Conservation (phyloP, 805 yeast species). For the Dipodascus geniculatus region DNA sequence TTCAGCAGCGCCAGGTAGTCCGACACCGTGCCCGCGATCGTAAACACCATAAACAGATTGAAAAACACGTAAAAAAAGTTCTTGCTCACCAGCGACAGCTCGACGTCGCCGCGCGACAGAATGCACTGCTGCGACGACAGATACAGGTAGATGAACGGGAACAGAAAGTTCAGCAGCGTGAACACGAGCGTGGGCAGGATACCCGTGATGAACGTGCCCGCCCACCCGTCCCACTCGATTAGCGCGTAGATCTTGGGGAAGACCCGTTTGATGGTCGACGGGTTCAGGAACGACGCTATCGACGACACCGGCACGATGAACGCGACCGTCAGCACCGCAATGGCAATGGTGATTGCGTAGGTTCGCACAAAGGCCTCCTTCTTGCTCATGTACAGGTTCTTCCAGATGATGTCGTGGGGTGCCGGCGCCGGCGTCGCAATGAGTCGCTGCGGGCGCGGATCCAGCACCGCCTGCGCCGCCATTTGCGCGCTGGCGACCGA, state of each 20-base stretch:
- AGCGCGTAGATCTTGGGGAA: slow-evolving; percentile 75
- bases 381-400: slow-evolving; percentile 70
- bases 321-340: slow-evolving; percentile 57
- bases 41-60: slow-evolving; percentile 84
- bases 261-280: slow-evolving; percentile 62
- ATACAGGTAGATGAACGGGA: slow-evolving; percentile 81
- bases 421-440: slow-evolving; percentile 87
- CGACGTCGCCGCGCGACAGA: slow-evolving; percentile 87
- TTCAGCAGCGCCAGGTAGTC: slow-evolving; percentile 67
- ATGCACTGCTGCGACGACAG: slow-evolving; percentile 76
- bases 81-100: slow-evolving; percentile 77
- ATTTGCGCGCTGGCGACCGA: slow-evolving; percentile 92
- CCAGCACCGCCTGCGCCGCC: slow-evolving; percentile 91
- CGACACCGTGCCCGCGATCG: slow-evolving; percentile 86
- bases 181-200: slow-evolving; percentile 84
- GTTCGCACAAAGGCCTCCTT: slow-evolving; percentile 56
- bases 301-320: slow-evolving; percentile 77
- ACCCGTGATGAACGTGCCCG: slow-evolving; percentile 72
- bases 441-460: slow-evolving; percentile 74
- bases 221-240: slow-evolving; percentile 54
- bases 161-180: slow-evolving; percentile 66
- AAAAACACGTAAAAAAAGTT: slow-evolving; percentile 93
- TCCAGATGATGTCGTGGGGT: slow-evolving; percentile 93
- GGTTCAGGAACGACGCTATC: slow-evolving; percentile 69
- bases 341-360: slow-evolving; percentile 51